Percentiles rank a stretch among this genome's conserved stretches.
phyloP scores from a whole-genome alignment of 73 alveolate genomes.

The Urostyla sp. region DNA sequence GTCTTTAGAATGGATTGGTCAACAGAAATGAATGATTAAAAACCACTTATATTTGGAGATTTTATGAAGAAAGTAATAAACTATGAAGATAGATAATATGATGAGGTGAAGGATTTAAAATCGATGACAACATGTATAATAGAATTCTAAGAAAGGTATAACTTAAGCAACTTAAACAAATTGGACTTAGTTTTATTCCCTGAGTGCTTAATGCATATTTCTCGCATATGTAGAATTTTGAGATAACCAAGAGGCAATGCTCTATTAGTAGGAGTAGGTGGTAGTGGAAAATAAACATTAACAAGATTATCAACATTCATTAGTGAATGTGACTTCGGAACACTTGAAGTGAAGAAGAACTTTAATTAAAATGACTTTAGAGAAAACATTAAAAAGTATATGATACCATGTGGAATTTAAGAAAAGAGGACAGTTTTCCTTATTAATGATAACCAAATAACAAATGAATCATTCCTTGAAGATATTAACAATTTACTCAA shows the following conservation, averaged over 20 bases:
- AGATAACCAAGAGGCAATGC: constrained; percentile 99
- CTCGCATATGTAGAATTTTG: constrained; percentile 95
- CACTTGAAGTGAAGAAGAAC: constrained; percentile 84
- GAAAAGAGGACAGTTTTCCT: constrained; percentile 78
- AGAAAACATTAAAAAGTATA: constrained; percentile 78
- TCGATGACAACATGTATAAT: constrained; percentile 82
- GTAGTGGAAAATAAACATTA: constrained; percentile 93
- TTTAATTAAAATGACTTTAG: constrained; percentile 80
- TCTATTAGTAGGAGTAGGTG: constrained; percentile 94
- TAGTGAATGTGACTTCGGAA: constrained; percentile 73
- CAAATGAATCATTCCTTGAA: constrained; percentile 84
- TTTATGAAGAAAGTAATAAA: constrained; percentile 85
- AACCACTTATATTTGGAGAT: constrained; percentile 75
- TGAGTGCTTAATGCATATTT: constrained; percentile 96
- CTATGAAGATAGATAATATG: constrained; percentile 78
- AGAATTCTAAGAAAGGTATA: constrained; percentile 95
- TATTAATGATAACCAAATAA: constrained; percentile 85
- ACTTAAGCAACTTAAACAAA: constrained; percentile 92
- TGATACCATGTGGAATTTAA: constrained; percentile 61
- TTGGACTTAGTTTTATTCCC: constrained; percentile 98
- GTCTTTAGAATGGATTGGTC: constrained; percentile 80
- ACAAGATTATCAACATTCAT: constrained; percentile 88
- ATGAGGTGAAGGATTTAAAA: constrained; percentile 69
- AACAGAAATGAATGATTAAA: constrained; percentile 77
- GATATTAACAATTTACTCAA: constrained; percentile 86